Evolutionary conservation across 78 protist species (phyloP).

Genomic region (Dictyostelium citrinum): DNA sequence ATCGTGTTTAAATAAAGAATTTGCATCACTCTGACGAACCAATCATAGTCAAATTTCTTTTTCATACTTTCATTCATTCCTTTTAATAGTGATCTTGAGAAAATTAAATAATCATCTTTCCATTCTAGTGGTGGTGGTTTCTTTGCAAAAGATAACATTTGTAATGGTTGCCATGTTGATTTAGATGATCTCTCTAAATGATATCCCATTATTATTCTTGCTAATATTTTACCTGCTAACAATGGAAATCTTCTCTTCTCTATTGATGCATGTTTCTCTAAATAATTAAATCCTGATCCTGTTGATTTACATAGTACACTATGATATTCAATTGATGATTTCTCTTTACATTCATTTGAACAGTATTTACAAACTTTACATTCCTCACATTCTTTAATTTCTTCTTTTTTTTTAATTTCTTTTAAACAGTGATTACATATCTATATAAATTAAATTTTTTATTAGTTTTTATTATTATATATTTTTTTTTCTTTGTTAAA

Average conservation of each 20-base stretch:
- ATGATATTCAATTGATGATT: slow-evolving; percentile 31
- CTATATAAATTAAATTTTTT: background rate
- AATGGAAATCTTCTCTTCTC: slow-evolving; percentile 72
- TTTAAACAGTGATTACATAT: slow-evolving; percentile 33
- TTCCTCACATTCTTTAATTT: background rate
- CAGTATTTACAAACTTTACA: slow-evolving; percentile 34
- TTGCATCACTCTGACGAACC: slow-evolving; percentile 70
- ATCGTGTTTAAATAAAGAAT: slow-evolving; percentile 46
- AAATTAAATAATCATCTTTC: slow-evolving; percentile 60
- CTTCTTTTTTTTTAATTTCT: background rate
- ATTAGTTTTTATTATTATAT: background rate
- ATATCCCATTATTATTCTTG: slow-evolving; percentile 31
- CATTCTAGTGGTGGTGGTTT: slow-evolving; percentile 70
- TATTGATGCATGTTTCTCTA: background rate
- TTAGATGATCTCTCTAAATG: slow-evolving; percentile 30
- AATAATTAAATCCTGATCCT: background rate
- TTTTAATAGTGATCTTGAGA: slow-evolving; percentile 11
- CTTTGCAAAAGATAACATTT: slow-evolving; percentile 64
- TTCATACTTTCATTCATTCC: background rate
- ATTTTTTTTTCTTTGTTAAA: background rate
- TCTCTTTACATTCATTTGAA: slow-evolving; percentile 19
- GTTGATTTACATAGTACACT: slow-evolving; percentile 1
- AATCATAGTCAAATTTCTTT: slow-evolving; percentile 41
- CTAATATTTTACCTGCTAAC: slow-evolving; percentile 25
- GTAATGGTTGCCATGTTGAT: slow-evolving; percentile 42